Evolutionary conservation across 2,329 filamentous ascomycete species (phyloP).

Genomic region (Bimuria novae-zelandiae): DNA sequence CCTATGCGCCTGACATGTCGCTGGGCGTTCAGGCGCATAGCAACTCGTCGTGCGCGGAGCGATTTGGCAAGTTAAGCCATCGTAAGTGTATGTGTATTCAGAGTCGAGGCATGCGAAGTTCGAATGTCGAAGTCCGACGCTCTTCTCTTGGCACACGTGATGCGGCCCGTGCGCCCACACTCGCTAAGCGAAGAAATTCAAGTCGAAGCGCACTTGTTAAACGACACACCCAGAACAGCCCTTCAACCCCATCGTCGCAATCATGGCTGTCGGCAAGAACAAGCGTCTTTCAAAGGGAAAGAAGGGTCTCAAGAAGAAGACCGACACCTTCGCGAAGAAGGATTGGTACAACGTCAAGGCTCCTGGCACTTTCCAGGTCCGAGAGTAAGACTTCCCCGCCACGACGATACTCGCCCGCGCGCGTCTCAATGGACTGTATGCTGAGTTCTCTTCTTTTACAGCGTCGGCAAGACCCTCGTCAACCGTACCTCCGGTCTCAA

Average conservation of each 20-base stretch:
- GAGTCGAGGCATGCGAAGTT: not conserved
- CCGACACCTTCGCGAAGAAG: conserved; percentile 98
- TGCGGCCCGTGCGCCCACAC: conserved; percentile 18
- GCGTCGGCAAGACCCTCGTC: conserved; percentile 99
- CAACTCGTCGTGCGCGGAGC: too few species aligned
- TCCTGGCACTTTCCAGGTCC: conserved; percentile 89
- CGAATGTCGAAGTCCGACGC: not conserved
- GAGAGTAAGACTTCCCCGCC: conserved; percentile 76
- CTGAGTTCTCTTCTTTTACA: conserved; percentile 52
- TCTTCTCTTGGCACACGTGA: conserved; percentile 15
- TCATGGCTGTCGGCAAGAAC: conserved; percentile 93
- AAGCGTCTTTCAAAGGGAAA: conserved; percentile 99
- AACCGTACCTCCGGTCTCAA: conserved; percentile 99
- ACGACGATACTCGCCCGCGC: conserved; percentile 13
- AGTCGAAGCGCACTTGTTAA: conserved; percentile 17
- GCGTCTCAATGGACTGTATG: conserved; percentile 23
- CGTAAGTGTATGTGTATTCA: not conserved
- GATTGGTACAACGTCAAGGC: conserved; percentile 99
- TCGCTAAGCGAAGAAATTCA: conserved; percentile 12
- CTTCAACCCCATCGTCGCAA: conserved; percentile 59
- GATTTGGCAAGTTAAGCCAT: not conserved
- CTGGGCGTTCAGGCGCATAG: too few species aligned
- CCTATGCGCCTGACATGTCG: too few species aligned
- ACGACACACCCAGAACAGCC: conserved; percentile 39
- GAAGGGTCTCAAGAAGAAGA: conserved; percentile 99